Percentiles rank a stretch among this genome's conserved stretches.
phyloP scores from a whole-genome alignment of 352 stramenopile genomes.

The Globisporangium sylvaticum region DNA sequence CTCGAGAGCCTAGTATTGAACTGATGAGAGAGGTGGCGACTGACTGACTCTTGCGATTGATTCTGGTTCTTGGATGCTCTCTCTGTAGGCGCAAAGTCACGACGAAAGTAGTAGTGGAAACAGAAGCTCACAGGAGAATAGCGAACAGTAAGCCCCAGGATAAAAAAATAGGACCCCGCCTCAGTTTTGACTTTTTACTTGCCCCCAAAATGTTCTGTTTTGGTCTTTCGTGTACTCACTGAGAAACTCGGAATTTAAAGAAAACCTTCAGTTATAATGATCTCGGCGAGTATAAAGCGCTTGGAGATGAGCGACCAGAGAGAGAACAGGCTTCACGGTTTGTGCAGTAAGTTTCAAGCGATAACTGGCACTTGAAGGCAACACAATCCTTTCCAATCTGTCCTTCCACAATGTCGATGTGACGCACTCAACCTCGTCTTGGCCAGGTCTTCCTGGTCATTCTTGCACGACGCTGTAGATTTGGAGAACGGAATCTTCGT shows the following conservation, averaged over 20 bases:
- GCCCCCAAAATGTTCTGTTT: no score
- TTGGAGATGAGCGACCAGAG: no score
- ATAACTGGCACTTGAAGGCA: no score
- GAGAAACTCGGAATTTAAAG: no score
- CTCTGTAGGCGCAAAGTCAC: slow-evolving; percentile 20
- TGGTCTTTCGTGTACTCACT: no score
- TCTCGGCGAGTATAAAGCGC: no score
- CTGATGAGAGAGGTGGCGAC: neutral
- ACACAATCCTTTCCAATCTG: no score
- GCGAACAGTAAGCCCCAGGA: neutral
- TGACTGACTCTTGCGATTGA: neutral
- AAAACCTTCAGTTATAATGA: no score
- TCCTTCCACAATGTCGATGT: no score
- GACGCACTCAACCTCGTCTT: no score
- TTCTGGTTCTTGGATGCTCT: neutral
- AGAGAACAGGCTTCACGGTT: no score
- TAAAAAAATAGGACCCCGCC: neutral
- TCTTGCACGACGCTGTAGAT: neutral
- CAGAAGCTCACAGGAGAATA: neutral
- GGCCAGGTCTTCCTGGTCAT: neutral
- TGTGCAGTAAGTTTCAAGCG: no score
- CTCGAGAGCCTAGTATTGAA: neutral
- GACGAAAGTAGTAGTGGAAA: slow-evolving; percentile 21
- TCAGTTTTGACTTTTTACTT: slow-evolving; percentile 9
- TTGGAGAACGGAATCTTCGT: neutral